A percentile compares a stretch with the other conserved stretches of the same genome.
Conservation (phyloP, 164 flowering plant genomes). For the Aristolochia californica region DNA sequence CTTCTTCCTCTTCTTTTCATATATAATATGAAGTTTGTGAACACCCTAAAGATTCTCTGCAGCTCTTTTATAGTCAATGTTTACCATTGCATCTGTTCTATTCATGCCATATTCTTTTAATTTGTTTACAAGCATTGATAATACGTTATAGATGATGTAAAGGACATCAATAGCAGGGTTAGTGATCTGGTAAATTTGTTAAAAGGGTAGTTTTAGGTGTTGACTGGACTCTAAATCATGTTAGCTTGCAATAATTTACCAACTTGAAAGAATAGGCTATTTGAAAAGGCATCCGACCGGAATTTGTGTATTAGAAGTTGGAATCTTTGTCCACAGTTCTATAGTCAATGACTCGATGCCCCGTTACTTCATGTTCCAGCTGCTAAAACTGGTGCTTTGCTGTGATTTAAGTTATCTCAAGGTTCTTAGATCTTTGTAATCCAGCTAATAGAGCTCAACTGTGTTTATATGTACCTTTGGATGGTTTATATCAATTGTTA, state of each 20-base stretch:
- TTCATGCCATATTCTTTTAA: not conserved
- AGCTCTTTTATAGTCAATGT: not conserved
- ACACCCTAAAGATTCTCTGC: not conserved
- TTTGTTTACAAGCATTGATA: not conserved
- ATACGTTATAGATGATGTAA: not conserved
- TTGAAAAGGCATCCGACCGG: no score
- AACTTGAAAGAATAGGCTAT: no score
- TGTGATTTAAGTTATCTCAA: not conserved
- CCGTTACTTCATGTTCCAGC: not conserved
- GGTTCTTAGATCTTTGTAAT: no score
- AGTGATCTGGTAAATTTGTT: no score
- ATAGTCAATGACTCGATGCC: not conserved
- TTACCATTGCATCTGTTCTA: not conserved
- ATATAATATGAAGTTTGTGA: not conserved
- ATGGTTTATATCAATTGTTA: no score
- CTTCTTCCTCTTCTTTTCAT: not conserved
- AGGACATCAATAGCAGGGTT: no score
- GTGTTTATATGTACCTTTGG: no score
- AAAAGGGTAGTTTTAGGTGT: no score
- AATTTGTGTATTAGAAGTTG: no score
- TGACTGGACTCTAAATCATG: no score
- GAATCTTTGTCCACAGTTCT: not conserved
- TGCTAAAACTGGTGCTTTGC: not conserved
- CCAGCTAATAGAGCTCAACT: not conserved
- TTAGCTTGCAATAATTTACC: no score